Conservation (phyloP, 2,329 filamentous ascomycete species). For the Fusarium austroafricanum region DNA sequence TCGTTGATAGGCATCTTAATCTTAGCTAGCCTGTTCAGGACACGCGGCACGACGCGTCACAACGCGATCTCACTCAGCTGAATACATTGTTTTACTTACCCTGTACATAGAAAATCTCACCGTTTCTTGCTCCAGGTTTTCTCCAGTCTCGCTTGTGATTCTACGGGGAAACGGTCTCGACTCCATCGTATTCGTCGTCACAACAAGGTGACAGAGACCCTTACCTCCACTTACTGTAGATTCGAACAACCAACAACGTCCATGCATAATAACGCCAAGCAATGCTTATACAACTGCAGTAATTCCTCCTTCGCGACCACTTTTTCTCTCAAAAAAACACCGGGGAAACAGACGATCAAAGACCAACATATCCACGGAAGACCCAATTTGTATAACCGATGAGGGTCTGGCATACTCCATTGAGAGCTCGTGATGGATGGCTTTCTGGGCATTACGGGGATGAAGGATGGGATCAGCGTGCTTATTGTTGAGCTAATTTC, state of each 20-base stretch:
- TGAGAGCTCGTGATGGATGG: background rate
- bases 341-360: background rate
- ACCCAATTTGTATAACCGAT: conserved; percentile 6
- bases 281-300: background rate
- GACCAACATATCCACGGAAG: background rate
- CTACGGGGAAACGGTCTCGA: too few relatives aligned
- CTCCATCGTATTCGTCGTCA: background rate
- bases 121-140: background rate
- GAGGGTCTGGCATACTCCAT: background rate
- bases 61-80: background rate
- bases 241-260: background rate
- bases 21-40: background rate
- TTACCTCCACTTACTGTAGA: too few relatives aligned
- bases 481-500: conserved; percentile 9
- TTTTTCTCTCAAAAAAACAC: conserved; percentile 1
- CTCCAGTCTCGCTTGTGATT: background rate
- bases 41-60: background rate
- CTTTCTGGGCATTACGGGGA: background rate
- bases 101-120: background rate
- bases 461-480: conserved; percentile 1
- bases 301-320: background rate
- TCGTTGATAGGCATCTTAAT: too few relatives aligned
- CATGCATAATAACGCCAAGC: background rate
- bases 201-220: background rate
- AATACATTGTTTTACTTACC: background rate